A percentile compares a stretch with the other conserved stretches of the same genome.
These are phyloP conservation scores for Oryza punctata DNA, from an alignment of 176 grass and related monocot species.

Conservation along the genomic window DNA sequence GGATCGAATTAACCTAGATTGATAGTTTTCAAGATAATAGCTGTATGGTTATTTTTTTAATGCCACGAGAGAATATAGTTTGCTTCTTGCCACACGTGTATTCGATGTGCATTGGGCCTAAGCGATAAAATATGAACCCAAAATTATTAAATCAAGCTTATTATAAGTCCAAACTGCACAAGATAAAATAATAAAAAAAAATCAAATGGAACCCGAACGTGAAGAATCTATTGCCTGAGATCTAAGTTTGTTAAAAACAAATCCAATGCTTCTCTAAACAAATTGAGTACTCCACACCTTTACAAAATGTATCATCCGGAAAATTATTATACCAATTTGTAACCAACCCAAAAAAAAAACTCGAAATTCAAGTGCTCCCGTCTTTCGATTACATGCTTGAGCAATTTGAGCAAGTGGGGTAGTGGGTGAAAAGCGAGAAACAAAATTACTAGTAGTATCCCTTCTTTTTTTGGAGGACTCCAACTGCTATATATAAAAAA, in stretches of 20 bases:
- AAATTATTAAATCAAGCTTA: neutral
- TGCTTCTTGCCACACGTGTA: neutral
- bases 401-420: neutral
- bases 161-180: neutral
- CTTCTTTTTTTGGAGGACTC: too few species aligned
- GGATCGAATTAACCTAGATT: too few species aligned
- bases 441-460: neutral
- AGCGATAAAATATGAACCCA: neutral
- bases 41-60: too few species aligned
- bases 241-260: neutral
- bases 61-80: too few species aligned
- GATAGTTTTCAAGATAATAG: too few species aligned
- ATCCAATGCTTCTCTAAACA: neutral
- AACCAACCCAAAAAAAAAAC: neutral
- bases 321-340: neutral
- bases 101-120: neutral
- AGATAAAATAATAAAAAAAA: neutral
- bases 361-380: neutral
- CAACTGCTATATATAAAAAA: too few species aligned
- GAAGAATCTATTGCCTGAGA: neutral
- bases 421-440: neutral
- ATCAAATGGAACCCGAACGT: neutral
- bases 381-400: neutral
- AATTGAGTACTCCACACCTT: neutral
- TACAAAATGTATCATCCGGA: neutral